A percentile compares a stretch with the other conserved stretches of the same genome.
phyloP scores from a whole-genome alignment of 2,329 filamentous ascomycete species.

The Fusarium pseudograminearum region DNA sequence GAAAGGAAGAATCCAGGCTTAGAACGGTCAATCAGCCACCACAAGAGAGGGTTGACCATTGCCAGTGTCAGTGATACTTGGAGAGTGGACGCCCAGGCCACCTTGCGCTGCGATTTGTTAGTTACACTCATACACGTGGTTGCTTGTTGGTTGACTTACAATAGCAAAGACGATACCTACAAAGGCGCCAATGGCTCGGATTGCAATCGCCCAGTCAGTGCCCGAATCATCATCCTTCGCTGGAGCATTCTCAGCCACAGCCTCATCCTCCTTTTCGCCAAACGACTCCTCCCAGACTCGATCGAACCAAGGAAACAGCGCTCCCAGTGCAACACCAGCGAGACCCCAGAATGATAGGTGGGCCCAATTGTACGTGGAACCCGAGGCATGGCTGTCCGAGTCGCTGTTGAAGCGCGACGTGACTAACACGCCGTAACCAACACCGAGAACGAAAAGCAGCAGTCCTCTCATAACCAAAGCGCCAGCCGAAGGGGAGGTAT shows the following conservation, averaged over 20 bases:
- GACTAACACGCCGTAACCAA: conserved; percentile 85
- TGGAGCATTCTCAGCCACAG: conserved; percentile 46
- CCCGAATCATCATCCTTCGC: conserved; percentile 55
- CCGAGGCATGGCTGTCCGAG: conserved; percentile 68
- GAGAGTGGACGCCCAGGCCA: conserved; percentile 94
- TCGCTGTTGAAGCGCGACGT: conserved; percentile 78
- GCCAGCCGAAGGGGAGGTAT: conserved; percentile 51
- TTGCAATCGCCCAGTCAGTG: conserved; percentile 78
- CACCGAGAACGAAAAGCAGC: conserved; percentile 81
- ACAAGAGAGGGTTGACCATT: conserved; percentile 90
- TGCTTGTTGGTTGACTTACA: conserved; percentile 65
- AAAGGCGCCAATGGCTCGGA: conserved; percentile 70
- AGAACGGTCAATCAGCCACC: conserved; percentile 96
- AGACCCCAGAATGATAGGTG: conserved; percentile 87
- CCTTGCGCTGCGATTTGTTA: conserved; percentile 73
- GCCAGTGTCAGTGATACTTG: conserved; percentile 91
- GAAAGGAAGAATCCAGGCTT: conserved; percentile 86
- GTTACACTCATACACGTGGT: not conserved
- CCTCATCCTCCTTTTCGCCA: conserved; percentile 52
- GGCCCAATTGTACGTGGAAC: conserved; percentile 68
- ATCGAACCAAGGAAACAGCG: conserved; percentile 87
- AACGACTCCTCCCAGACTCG: conserved; percentile 73
- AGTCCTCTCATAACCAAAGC: conserved; percentile 68
- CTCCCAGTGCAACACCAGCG: conserved; percentile 81
- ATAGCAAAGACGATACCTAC: conserved; percentile 76